Evolutionary conservation across 805 yeast genomes (phyloP).

Genomic region (Yarrowia bubula): DNA sequence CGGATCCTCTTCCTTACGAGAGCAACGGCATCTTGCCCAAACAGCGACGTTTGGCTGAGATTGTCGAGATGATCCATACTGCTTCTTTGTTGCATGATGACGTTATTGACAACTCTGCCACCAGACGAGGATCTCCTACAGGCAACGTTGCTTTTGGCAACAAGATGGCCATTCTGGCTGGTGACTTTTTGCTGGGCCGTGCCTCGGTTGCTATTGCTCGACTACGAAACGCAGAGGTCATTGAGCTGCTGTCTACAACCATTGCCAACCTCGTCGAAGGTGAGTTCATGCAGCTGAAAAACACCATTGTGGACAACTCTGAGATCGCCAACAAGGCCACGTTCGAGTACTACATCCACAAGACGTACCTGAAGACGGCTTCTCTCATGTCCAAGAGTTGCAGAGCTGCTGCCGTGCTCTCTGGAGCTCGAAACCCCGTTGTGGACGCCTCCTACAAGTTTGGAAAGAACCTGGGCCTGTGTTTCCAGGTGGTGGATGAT

Average conservation of each 20-base stretch:
- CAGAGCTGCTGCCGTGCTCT: constrained; percentile 86
- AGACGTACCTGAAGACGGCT: constrained; percentile 93
- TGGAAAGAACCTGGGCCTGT: constrained; percentile 89
- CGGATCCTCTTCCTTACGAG: constrained; percentile 64
- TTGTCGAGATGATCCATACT: constrained; percentile 97
- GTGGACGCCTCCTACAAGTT: constrained; percentile 85
- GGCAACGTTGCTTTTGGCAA: constrained; percentile 94
- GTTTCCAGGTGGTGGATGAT: constrained; percentile 96
- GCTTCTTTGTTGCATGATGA: constrained; percentile 95
- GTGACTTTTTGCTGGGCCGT: constrained; percentile 91
- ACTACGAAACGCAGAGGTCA: constrained; percentile 93
- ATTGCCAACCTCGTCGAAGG: constrained; percentile 98
- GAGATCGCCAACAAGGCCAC: constrained; percentile 58
- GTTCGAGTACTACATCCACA: constrained; percentile 91
- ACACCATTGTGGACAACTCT: constrained; percentile 64
- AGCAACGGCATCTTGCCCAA: constrained; percentile 85
- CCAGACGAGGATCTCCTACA: constrained; percentile 84
- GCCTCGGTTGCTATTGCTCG: constrained; percentile 96
- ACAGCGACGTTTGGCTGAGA: constrained; percentile 93
- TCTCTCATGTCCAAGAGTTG: constrained; percentile 90
- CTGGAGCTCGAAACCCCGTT: constrained; percentile 74
- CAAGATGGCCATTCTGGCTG: constrained; percentile 96
- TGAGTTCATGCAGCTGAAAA: constrained; percentile 97
- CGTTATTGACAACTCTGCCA: constrained; percentile 84
- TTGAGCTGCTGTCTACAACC: constrained; percentile 89